Percentiles rank a stretch among this genome's conserved stretches.
Conservation (phyloP, 2,329 filamentous ascomycete species). For the Apiospora kogelbergensis region DNA sequence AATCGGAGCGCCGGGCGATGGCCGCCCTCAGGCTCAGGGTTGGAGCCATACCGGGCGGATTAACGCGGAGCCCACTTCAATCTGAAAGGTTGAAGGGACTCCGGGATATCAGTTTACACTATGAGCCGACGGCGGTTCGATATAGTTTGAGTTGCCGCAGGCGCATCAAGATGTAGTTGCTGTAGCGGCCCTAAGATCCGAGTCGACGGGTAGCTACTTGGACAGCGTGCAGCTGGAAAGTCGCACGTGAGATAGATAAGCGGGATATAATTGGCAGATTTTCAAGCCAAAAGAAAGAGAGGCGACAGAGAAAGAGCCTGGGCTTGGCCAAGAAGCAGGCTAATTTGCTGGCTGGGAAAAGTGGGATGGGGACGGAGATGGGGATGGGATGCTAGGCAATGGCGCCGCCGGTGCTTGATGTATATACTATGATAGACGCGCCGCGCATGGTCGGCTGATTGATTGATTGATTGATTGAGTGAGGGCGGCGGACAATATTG, state of each 20-base stretch:
- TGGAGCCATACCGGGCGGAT: conserved; percentile 18
- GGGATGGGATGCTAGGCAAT: background rate
- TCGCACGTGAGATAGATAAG: background rate
- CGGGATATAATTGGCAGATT: conserved; percentile 3
- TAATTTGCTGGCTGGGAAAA: conserved; percentile 5
- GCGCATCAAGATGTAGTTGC: conserved; percentile 5
- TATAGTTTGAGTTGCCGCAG: background rate
- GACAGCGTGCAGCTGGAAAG: background rate
- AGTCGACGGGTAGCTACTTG: background rate
- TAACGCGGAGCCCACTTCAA: conserved; percentile 7
- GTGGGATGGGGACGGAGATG: background rate
- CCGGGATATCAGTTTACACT: conserved; percentile 1
- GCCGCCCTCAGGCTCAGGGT: conserved; percentile 18
- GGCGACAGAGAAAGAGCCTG: background rate
- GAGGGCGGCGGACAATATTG: background rate
- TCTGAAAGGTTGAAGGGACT: conserved; percentile 6
- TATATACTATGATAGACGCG: background rate
- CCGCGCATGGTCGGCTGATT: background rate
- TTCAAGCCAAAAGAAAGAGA: background rate
- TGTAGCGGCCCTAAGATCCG: background rate
- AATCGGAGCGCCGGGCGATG: conserved; percentile 24
- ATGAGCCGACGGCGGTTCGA: background rate
- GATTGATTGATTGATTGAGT: background rate
- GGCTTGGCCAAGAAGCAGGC: background rate
- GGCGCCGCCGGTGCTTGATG: background rate